A percentile compares a stretch with the other conserved stretches of the same genome.
These are phyloP conservation scores for Cenchrus fungigraminus DNA, from an alignment of 176 grass and related monocot species.

Conservation along the genomic window DNA sequence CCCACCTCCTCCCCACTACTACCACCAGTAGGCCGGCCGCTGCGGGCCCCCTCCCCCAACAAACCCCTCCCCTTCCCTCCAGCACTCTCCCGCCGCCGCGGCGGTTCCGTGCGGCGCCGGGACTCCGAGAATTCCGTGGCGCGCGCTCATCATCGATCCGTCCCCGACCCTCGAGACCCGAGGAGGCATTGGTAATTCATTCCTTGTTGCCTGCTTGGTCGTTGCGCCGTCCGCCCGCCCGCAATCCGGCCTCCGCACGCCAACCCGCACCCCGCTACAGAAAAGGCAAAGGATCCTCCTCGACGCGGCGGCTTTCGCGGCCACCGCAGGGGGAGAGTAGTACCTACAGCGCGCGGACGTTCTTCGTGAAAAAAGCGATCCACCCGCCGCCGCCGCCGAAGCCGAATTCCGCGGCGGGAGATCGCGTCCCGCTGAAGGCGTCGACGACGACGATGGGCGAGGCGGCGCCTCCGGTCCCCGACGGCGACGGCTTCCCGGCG, in stretches of 20 bases:
- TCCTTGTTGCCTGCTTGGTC: too few relatives aligned
- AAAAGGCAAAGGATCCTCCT: constrained; percentile 3
- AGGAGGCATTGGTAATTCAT: neutral
- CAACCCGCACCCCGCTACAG: neutral
- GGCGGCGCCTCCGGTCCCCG: constrained; percentile 20
- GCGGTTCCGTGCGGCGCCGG: neutral
- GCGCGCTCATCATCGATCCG: neutral
- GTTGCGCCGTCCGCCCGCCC: neutral
- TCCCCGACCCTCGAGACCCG: neutral
- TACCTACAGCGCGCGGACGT: too few relatives aligned
- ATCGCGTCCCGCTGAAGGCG: too few relatives aligned
- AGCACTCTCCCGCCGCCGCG: neutral
- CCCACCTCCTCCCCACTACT: constrained; percentile 28
- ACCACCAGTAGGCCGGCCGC: neutral
- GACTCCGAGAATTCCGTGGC: neutral
- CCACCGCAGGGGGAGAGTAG: neutral
- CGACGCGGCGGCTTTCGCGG: neutral
- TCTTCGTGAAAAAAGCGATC: neutral
- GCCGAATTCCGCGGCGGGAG: neutral
- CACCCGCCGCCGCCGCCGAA: neutral
- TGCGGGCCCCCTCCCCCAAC: neutral
- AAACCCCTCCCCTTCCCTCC: neutral
- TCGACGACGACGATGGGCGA: constrained; percentile 50
- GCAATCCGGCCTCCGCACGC: constrained; percentile 15
- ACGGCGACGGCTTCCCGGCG: constrained; percentile 57